Percentiles rank a stretch among this genome's conserved stretches.
phyloP scores from a whole-genome alignment of 2,329 filamentous ascomycete genomes.

The Cladobotryum protrusum region DNA sequence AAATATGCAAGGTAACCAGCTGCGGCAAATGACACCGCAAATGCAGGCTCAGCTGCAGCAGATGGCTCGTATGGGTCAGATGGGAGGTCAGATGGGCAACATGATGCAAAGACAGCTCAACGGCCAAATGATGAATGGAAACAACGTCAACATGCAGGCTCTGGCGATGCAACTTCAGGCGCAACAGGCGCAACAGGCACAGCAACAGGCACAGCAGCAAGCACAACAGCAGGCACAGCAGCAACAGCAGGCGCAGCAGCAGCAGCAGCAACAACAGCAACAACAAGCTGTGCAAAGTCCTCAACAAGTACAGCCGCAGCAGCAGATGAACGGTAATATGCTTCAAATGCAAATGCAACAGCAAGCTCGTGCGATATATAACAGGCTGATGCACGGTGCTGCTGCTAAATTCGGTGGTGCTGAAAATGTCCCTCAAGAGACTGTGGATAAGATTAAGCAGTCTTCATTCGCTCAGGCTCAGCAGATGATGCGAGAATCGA shows the following conservation, averaged over 20 bases:
- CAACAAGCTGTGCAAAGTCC: conserved; percentile 21
- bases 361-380: conserved; percentile 32
- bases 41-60: conserved; percentile 34
- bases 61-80: conserved; percentile 29
- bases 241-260: conserved; percentile 26
- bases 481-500: conserved; percentile 25
- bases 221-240: conserved; percentile 27
- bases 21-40: conserved; percentile 31
- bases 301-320: conserved; percentile 29
- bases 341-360: conserved; percentile 29
- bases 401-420: conserved; percentile 34
- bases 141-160: conserved; percentile 34
- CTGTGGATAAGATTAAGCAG: conserved; percentile 39
- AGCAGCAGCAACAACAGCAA: conserved; percentile 25
- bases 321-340: conserved; percentile 23
- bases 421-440: conserved; percentile 41
- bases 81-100: conserved; percentile 30
- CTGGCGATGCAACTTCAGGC: conserved; percentile 31
- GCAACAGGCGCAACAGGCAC: conserved; percentile 27
- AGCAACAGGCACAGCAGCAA: conserved; percentile 31
- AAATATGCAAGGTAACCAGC: conserved; percentile 32
- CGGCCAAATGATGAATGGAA: conserved; percentile 36
- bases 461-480: conserved; percentile 35
- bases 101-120: conserved; percentile 32
- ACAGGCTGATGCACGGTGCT: conserved; percentile 29